A percentile compares a stretch with the other conserved stretches of the same genome.
Conservation (phyloP, 1,139 yeast species). For the Kodamaea arcana region DNA sequence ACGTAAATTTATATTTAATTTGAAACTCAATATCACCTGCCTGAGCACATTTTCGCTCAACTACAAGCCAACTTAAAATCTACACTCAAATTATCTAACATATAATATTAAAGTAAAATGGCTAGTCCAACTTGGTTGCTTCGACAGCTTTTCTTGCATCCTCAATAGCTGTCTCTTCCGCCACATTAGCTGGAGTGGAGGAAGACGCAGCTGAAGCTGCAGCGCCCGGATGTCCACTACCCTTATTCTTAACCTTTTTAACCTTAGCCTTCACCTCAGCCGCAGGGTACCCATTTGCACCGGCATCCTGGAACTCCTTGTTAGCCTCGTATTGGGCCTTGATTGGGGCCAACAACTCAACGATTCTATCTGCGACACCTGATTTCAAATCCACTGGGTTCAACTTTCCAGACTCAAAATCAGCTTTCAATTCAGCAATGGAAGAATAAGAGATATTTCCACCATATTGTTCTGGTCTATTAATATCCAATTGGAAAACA, state of each 20-base stretch:
- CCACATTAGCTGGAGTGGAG: conserved; percentile 8
- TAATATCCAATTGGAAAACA: conserved; percentile 61
- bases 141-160: conserved; percentile 12
- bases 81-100: too few species aligned
- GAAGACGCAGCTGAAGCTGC: conserved; percentile 13
- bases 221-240: conserved; percentile 77
- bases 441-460: conserved; percentile 77
- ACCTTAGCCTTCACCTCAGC: conserved; percentile 62
- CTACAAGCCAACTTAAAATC: too few species aligned
- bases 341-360: conserved; percentile 77
- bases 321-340: conserved; percentile 61
- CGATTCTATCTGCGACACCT: conserved; percentile 85
- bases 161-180: conserved; percentile 12
- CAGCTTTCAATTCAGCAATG: conserved; percentile 67
- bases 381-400: conserved; percentile 92
- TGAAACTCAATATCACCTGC: too few species aligned
- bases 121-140: conserved; percentile 6
- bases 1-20: too few species aligned
- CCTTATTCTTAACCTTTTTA: conserved; percentile 76
- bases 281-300: conserved; percentile 77
- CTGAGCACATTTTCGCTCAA: too few species aligned
- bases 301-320: conserved; percentile 72
- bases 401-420: conserved; percentile 66
- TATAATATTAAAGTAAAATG: too few species aligned
- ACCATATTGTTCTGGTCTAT: conserved; percentile 96